These are phyloP conservation scores for Scopulariopsis brevicaulis DNA, from an alignment of 2,329 filamentous ascomycete species.

Conservation along the genomic window DNA sequence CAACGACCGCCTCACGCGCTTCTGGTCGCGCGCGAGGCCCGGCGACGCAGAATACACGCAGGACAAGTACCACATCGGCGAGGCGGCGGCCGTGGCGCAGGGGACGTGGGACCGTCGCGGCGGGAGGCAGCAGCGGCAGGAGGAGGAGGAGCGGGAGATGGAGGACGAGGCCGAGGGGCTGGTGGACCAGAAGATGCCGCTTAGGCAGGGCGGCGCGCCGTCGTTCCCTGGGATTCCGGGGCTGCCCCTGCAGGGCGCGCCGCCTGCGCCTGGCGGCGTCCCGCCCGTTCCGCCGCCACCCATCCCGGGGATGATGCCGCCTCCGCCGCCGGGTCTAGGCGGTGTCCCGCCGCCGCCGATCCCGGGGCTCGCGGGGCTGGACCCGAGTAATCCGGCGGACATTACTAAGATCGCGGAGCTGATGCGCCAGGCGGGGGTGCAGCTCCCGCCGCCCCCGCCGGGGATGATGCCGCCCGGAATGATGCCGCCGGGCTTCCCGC, in stretches of 20 bases:
- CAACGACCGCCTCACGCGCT: slow-evolving; percentile 91
- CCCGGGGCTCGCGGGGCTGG: slow-evolving; percentile 39
- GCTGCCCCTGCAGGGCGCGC: slow-evolving; percentile 28
- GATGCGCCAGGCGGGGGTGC: slow-evolving; percentile 54
- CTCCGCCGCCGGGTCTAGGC: slow-evolving; percentile 40
- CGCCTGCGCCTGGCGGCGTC: neutral
- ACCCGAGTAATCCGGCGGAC: slow-evolving; percentile 48
- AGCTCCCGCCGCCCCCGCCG: slow-evolving; percentile 42
- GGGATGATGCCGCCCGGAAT: slow-evolving; percentile 32
- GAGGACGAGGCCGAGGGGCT: slow-evolving; percentile 91
- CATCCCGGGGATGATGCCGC: slow-evolving; percentile 39
- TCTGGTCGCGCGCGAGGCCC: slow-evolving; percentile 86
- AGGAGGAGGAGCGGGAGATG: slow-evolving; percentile 87
- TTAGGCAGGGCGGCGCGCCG: slow-evolving; percentile 36
- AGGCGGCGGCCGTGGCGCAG: slow-evolving; percentile 82
- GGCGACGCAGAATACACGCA: slow-evolving; percentile 78
- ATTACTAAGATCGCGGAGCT: slow-evolving; percentile 50
- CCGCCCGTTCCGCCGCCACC: slow-evolving; percentile 15
- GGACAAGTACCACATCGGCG: slow-evolving; percentile 91
- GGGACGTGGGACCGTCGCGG: slow-evolving; percentile 86
- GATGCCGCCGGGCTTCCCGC: slow-evolving; percentile 25
- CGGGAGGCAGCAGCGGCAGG: slow-evolving; percentile 66
- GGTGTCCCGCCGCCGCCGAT: slow-evolving; percentile 33
- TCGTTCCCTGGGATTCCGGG: slow-evolving; percentile 49
- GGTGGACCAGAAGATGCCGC: slow-evolving; percentile 77